Percentiles rank a stretch among this genome's conserved stretches.
Evolutionary conservation across 2,329 filamentous ascomycete species (phyloP).

Genomic region (Colletotrichum zoysiae): DNA sequence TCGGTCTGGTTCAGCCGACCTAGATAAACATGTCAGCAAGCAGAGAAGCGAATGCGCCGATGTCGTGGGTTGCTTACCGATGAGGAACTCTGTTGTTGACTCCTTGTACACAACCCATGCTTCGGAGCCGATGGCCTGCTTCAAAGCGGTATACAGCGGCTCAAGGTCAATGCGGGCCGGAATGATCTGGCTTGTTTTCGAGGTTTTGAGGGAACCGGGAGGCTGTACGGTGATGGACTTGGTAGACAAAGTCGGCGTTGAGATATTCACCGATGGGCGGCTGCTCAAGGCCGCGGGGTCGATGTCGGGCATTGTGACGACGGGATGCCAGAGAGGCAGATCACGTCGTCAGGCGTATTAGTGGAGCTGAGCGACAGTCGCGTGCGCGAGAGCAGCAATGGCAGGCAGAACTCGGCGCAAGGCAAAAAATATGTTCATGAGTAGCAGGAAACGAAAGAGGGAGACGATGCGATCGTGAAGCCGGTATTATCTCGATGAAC

Average conservation of each 20-base stretch:
- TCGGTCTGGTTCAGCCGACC: conserved; percentile 74
- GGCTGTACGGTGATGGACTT: conserved; percentile 69
- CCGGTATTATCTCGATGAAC: conserved; percentile 58
- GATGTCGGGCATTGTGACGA: conserved; percentile 72
- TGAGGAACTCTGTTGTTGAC: conserved; percentile 71
- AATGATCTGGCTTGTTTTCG: conserved; percentile 73
- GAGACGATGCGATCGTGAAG: conserved; percentile 57
- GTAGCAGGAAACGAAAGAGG: conserved; percentile 55
- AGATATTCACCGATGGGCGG: conserved; percentile 69
- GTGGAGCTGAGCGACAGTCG: conserved; percentile 52
- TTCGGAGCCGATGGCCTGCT: conserved; percentile 69
- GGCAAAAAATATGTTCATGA: conserved; percentile 57
- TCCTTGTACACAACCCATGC: conserved; percentile 76
- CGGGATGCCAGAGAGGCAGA: conserved; percentile 35
- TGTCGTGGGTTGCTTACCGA: conserved; percentile 59
- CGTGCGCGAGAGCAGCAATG: conserved; percentile 56
- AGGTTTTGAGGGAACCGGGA: conserved; percentile 61
- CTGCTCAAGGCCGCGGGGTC: conserved; percentile 78
- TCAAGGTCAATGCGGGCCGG: conserved; percentile 77
- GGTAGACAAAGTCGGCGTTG: conserved; percentile 69
- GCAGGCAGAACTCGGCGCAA: conserved; percentile 56
- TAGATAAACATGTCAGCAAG: conserved; percentile 47
- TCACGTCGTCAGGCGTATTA: conserved; percentile 40
- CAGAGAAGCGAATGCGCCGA: conserved; percentile 3
- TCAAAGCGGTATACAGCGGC: conserved; percentile 72